A percentile compares a stretch with the other conserved stretches of the same genome.
phyloP scores from a whole-genome alignment of 2,329 filamentous ascomycete genomes.

The Stylonectria norvegica region DNA sequence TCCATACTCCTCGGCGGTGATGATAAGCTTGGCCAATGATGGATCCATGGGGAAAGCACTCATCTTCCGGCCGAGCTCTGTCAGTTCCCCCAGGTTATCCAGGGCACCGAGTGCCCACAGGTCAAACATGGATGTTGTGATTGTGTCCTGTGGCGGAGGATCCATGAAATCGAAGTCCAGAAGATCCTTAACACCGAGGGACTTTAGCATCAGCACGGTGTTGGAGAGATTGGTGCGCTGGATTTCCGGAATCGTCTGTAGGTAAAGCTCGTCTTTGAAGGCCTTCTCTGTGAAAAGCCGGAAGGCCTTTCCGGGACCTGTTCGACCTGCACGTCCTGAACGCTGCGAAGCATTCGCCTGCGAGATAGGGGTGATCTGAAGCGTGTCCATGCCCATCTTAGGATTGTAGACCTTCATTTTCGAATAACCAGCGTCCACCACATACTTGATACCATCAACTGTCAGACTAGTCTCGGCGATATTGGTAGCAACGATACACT shows the following conservation, averaged over 20 bases:
- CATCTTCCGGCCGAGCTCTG: constrained; percentile 84
- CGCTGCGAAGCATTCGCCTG: constrained; percentile 94
- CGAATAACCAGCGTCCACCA: constrained; percentile 92
- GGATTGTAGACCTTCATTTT: constrained; percentile 99
- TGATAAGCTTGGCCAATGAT: constrained; percentile 88
- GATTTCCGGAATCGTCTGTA: constrained; percentile 96
- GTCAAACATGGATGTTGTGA: constrained; percentile 94
- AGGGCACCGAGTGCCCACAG: constrained; percentile 93
- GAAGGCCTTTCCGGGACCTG: constrained; percentile 92
- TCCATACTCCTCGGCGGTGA: constrained; percentile 83
- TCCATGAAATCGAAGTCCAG: constrained; percentile 99
- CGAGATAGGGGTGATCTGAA: constrained; percentile 96
- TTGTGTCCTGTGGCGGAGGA: constrained; percentile 94
- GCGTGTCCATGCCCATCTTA: constrained; percentile 97
- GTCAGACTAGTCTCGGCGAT: constrained; percentile 98
- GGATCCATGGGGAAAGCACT: constrained; percentile 98
- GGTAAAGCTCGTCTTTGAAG: constrained; percentile 92
- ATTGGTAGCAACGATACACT: constrained; percentile 97
- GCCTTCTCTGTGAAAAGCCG: constrained; percentile 92
- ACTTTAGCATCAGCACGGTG: constrained; percentile 90
- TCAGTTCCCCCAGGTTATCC: constrained; percentile 91
- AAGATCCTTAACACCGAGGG: constrained; percentile 87
- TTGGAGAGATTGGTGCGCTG: constrained; percentile 95
- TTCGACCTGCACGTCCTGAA: constrained; percentile 88
- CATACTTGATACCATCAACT: constrained; percentile 98